Conservation (phyloP, 768 basidiomycete genomes). For the Termitomyces sp. region DNA sequence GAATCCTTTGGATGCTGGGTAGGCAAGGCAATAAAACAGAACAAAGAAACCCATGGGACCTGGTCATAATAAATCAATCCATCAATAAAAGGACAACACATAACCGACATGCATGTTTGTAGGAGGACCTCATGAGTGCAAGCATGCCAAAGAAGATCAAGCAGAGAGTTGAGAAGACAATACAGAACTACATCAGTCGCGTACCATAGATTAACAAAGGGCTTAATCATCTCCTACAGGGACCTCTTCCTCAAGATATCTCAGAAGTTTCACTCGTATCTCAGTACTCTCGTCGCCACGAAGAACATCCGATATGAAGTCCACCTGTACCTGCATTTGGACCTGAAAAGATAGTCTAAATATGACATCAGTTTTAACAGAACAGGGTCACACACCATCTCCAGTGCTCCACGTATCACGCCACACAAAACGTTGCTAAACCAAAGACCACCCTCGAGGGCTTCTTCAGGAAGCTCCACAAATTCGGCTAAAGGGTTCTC, state of each 20-base stretch:
- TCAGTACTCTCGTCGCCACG: conserved; percentile 94
- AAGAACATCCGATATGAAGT: conserved; percentile 86
- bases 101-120: too few species aligned
- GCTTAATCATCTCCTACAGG: conserved; percentile 84
- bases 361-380: neutral
- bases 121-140: too few species aligned
- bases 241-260: conserved; percentile 94
- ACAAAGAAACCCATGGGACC: too few species aligned
- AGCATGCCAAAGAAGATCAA: too few species aligned
- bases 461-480: conserved; percentile 93
- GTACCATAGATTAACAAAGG: neutral
- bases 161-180: too few species aligned
- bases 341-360: conserved; percentile 46
- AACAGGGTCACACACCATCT: conserved; percentile 71
- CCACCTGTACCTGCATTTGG: conserved; percentile 90
- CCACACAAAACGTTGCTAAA: conserved; percentile 97
- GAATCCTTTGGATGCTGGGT: too few species aligned
- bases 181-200: neutral
- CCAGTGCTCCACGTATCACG: conserved; percentile 86
- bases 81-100: too few species aligned
- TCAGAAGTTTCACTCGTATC: conserved; percentile 83
- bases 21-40: too few species aligned
- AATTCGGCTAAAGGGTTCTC: conserved; percentile 98
- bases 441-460: conserved; percentile 89
- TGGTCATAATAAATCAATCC: too few species aligned